Evolutionary conservation across 495 filamentous ascomycete genomes (phyloP).

Genomic region (Choiromyces venosus): DNA sequence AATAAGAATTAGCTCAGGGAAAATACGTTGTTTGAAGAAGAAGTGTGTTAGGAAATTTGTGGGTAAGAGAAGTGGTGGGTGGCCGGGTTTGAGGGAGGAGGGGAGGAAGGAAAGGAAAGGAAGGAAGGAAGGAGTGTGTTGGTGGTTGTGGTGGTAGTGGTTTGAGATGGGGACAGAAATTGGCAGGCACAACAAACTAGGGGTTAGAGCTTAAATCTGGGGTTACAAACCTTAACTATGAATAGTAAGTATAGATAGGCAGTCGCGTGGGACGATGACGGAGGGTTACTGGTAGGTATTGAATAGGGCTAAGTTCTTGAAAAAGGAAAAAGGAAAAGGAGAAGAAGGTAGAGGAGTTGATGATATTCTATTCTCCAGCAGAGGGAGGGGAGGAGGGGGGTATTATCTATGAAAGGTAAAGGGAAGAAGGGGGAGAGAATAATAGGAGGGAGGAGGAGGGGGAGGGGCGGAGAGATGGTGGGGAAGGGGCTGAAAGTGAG

Average conservation of each 20-base stretch:
- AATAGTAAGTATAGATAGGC: not conserved
- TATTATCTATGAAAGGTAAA: not conserved
- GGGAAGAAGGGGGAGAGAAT: not conserved
- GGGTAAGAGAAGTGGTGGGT: conserved; percentile 9
- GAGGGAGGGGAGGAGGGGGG: not conserved
- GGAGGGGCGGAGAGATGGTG: not conserved
- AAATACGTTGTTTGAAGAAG: not conserved
- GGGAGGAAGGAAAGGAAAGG: conserved; percentile 18
- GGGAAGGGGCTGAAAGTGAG: not conserved
- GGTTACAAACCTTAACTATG: conserved; percentile 3
- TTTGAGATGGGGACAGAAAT: conserved; percentile 18
- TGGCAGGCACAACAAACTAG: conserved; percentile 2
- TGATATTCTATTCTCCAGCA: not conserved
- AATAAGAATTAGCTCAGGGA: not conserved
- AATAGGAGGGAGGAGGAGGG: not conserved
- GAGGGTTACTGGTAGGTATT: not conserved
- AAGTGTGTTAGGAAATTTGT: conserved; percentile 17
- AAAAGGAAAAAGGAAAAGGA: not conserved
- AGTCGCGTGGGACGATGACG: not conserved
- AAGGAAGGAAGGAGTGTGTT: conserved; percentile 35
- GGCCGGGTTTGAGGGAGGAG: conserved; percentile 19
- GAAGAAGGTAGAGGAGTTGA: not conserved
- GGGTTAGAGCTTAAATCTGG: not conserved
- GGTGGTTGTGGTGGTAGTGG: conserved; percentile 26
- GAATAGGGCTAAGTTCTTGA: not conserved